Conservation (phyloP, 2,329 filamentous ascomycete genomes). For the Sporothrix luriei region DNA sequence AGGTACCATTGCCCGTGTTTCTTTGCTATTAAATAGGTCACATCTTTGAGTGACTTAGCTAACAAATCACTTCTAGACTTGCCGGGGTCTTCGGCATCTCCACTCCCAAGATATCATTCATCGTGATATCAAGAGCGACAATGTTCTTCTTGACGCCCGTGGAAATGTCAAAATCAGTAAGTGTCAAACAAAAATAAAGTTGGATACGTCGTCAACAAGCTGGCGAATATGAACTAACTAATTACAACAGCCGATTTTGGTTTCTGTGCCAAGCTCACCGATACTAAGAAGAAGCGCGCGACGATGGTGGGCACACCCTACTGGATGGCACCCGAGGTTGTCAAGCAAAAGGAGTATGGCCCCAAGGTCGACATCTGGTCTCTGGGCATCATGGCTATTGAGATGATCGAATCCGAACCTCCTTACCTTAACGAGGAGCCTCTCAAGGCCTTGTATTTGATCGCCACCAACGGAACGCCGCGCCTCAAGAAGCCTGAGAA, state of each 20-base stretch:
- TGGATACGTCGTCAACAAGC: neutral
- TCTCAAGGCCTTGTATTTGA: constrained; percentile 93
- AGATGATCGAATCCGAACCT: constrained; percentile 99
- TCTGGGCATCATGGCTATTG: constrained; percentile 98
- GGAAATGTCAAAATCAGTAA: constrained; percentile 97
- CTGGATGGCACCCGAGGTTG: constrained; percentile 99
- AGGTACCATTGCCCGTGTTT: constrained; percentile 62
- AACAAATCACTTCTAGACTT: constrained; percentile 65
- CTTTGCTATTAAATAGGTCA: neutral
- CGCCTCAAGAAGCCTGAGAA: constrained; percentile 98
- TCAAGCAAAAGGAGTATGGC: constrained; percentile 99
- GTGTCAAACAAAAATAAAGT: constrained; percentile 44
- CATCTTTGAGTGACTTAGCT: neutral
- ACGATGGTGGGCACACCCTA: constrained; percentile 99
- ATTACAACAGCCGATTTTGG: constrained; percentile 80
- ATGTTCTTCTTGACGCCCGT: constrained; percentile 88
- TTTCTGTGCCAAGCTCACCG: constrained; percentile 97
- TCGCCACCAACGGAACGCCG: constrained; percentile 96
- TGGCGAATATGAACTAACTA: constrained; percentile 2
- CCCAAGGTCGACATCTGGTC: constrained; percentile 99
- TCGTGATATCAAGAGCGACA: constrained; percentile 99
- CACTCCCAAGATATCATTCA: constrained; percentile 98
- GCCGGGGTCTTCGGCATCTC: constrained; percentile 89
- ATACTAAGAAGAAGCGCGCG: constrained; percentile 93
- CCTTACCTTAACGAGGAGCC: constrained; percentile 98